Evolutionary conservation across 495 filamentous ascomycete genomes (phyloP), one percentile per base, ranked within the genome.

Genomic region (Terfezia boudieri): DNA sequence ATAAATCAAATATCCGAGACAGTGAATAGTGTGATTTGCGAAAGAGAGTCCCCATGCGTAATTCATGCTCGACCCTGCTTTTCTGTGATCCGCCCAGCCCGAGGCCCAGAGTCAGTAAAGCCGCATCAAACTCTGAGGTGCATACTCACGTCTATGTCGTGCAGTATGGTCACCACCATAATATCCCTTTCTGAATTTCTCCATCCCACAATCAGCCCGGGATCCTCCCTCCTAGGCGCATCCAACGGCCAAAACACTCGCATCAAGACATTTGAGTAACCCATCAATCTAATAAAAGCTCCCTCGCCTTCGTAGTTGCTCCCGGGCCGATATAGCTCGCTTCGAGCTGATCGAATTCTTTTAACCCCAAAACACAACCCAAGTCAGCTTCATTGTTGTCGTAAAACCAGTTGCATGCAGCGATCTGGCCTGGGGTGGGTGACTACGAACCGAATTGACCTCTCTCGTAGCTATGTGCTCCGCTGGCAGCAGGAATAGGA

Each of bases 221-320:
- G 75, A 20, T 73, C 70, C 53, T 78, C 79, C 22, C 17, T 12
- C 64, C 80, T 76, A 23, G 80, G 73, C 38, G 84, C 78, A 71
- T 96, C 87, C 57, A 82, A 81, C 58, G 90, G 90, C 90, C 90
- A 99, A 69, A 99, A 96, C 71, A 99, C 78, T 68, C 90, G 83
- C 78, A 96, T 82, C 73, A 96, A 72, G 60, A 84, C 84, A 86
- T 94, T 83, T 58, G 72, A 70, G 70, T 46, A 14, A 20, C 14
- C 41, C 41, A 46, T 46, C 17, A 46, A 14, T 46, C 4, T 55
- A 64, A 49, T 77, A 98, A 72, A 96, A 96, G 56, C 90, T 96
- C 57, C 90, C 90, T 64, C 90, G 78, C 54, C 90, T 81, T 67
- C 86, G 81, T 55, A 99, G 70, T 71, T 99, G 89, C 72, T 96